Evolutionary conservation across 2,329 filamentous ascomycete genomes (phyloP), one percentile per base, ranked within the genome.

Genomic region (Rhinocladiella mackenziei): DNA sequence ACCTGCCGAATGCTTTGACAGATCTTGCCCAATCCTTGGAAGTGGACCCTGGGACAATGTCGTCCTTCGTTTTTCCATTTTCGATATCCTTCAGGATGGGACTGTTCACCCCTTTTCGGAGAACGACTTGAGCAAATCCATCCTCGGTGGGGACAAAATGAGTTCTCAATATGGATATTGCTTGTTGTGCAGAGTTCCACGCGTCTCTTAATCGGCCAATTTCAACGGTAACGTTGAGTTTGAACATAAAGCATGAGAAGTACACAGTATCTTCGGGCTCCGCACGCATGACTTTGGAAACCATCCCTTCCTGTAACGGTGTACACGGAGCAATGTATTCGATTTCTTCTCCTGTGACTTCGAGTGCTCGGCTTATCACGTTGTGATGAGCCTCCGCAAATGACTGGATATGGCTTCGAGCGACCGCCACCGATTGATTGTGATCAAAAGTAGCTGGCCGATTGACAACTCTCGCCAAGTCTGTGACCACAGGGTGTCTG

Each of bases 271-370:
- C 48, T n/a, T 38, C 25, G 0, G 68, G 61, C 0, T 73, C 65
- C 13, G 69, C 78, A 7, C 78, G 75, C 26, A 84, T 61, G 17
- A 81, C 82, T 36, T 81, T 76, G 4, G 84, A 83, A 37, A 95
- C 79, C 70, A 96, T 91, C 0, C 89, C 89, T 60, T 91, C 80
- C 58, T 96, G 89, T 1, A 95, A 68, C 0, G 89, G 78, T 1
- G 89, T 94, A 60, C 89, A 95, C 3, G 89, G 89, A 0, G 80
- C 80, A 39, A 95, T 77, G 45, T 78, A 77, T 58, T 92, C 84
- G 7, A 95, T 75, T 1, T 80, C 69, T 4, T 65, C 59, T 1
- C 69, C 62, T 1, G 68, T 56, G 1, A 83, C 51, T 0, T 65
- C 64, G 0, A 94, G 66, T 3, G 69, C 64, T 5, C 69, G 68